Conservation (phyloP, 768 basidiomycete species). For the Leucosporidium yakuticum region DNA sequence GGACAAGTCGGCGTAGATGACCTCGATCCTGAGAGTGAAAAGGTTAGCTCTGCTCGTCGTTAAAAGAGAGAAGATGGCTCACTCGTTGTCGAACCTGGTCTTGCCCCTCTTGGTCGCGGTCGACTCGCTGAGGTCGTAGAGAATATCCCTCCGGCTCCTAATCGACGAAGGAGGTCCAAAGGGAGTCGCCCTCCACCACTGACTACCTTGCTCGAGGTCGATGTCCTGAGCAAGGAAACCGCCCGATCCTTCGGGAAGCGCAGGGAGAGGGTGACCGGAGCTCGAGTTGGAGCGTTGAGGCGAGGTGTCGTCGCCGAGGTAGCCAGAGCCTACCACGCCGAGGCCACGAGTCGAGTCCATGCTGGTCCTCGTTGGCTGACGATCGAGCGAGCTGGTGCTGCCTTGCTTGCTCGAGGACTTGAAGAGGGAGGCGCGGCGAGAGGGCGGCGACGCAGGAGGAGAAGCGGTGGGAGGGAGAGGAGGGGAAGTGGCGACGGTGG, state of each 20-base stretch:
- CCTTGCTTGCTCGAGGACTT: slow-evolving; percentile 11
- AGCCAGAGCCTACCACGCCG: too few relatives aligned
- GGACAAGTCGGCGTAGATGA: slow-evolving; percentile 18
- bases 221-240: not conserved
- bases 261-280: too few relatives aligned
- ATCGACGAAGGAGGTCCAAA: slow-evolving; percentile 7
- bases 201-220: slow-evolving; percentile 12
- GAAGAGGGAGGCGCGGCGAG: not conserved
- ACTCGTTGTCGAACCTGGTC: slow-evolving; percentile 12
- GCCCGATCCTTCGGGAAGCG: too few relatives aligned
- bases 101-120: slow-evolving; percentile 3
- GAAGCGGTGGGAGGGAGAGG: not conserved
- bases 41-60: not conserved
- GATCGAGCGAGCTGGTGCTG: slow-evolving; percentile 7
- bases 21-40: slow-evolving; percentile 9
- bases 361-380: too few relatives aligned
- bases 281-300: too few relatives aligned
- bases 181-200: slow-evolving; percentile 15
- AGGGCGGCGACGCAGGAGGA: slow-evolving; percentile 3
- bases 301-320: too few relatives aligned
- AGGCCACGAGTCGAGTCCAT: too few relatives aligned
- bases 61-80: not conserved
- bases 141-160: slow-evolving; percentile 1
- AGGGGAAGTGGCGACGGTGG: not conserved
- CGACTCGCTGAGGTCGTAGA: not conserved